Base-by-base conservation (phyloP, 768 basidiomycete genomes). In the Collybia mongolica region DNA sequence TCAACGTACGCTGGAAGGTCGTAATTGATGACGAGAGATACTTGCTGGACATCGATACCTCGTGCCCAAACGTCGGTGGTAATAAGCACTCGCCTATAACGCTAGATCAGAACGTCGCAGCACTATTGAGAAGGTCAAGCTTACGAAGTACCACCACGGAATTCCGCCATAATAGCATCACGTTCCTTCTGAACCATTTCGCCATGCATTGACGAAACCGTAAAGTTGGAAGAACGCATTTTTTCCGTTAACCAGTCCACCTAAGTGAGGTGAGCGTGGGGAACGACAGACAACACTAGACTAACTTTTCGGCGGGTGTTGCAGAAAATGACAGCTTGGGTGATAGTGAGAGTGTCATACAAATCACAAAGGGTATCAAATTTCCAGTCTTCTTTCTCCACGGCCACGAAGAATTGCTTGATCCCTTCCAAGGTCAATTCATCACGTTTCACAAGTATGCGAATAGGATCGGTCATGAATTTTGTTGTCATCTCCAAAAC, bases 311-410 rank as follows among this genome's bases (percentile, higher is more conserved):
- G 81, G 61, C 93, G 82, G 14, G 94, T 98, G 75, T 98, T 98
- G 75, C 96, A 98, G 76, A 98, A 98, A 65, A 98, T 97, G 66
- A 98, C 95, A 42, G 95, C 96, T 79, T 98, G 96, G 6, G 95
- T 98, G 68, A 99, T 98, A 47, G 95, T 98, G 57, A 99, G 84
- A 23, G 96, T 98, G 69, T 98, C 96, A 72, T 97, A 98, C 42
- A 99, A 73, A 73, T 97, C 96, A 65, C 91, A 97, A 26, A 99
- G 79, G 0, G 95, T 98, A 71, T 98, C 95, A 64, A 97, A 95
- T 67, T 99, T 99, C 95, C 95, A 98, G 65, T 99, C 96, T 70
- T 99, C 96, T 74, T 98, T 97, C 73, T 98, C 96, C 49, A 99
- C 96, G 40, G 95, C 96, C 44, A 99, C 92, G 77, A 94, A 94